Conservation (phyloP, 2,329 filamentous ascomycete genomes). For the Hypomyces rosellus region DNA sequence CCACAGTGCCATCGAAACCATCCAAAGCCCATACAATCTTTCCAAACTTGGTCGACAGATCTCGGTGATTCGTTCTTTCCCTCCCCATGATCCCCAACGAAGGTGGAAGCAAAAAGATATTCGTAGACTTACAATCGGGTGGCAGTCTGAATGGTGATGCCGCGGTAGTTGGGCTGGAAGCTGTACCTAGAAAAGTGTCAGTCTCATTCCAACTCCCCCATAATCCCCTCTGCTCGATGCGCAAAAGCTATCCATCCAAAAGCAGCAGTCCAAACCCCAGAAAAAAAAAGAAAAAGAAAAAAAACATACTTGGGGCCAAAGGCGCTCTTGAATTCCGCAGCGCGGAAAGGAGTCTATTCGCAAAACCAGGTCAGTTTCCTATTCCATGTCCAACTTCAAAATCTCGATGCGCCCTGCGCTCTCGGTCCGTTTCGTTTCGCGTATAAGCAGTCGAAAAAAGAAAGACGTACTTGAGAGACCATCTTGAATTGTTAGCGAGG, state of each 20-base stretch:
- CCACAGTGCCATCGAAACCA: no score
- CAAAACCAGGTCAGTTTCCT: conserved; percentile 25
- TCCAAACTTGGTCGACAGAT: no score
- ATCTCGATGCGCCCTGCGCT: not conserved
- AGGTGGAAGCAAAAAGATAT: not conserved
- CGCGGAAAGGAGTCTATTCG: conserved; percentile 40
- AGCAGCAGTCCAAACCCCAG: not conserved
- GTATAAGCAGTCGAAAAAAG: not conserved
- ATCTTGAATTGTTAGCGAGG: conserved; percentile 30
- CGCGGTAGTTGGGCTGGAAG: conserved; percentile 48
- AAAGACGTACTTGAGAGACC: conserved; percentile 33
- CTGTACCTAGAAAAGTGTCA: conserved; percentile 46
- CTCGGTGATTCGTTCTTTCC: no score
- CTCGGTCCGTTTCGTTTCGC: not conserved
- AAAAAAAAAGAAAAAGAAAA: not conserved
- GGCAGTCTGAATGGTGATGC: conserved; percentile 37
- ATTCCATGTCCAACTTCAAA: not conserved
- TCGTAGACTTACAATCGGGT: conserved; percentile 45
- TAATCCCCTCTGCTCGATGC: not conserved
- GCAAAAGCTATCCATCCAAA: not conserved
- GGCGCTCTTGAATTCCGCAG: conserved; percentile 51
- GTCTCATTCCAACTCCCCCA: conserved; percentile 1
- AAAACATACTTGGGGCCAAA: conserved; percentile 58
- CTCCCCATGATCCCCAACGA: no score
- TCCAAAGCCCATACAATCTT: no score